Evolutionary conservation across 257 asterid species (phyloP).

Genomic region (Gentiana macrophylla): DNA sequence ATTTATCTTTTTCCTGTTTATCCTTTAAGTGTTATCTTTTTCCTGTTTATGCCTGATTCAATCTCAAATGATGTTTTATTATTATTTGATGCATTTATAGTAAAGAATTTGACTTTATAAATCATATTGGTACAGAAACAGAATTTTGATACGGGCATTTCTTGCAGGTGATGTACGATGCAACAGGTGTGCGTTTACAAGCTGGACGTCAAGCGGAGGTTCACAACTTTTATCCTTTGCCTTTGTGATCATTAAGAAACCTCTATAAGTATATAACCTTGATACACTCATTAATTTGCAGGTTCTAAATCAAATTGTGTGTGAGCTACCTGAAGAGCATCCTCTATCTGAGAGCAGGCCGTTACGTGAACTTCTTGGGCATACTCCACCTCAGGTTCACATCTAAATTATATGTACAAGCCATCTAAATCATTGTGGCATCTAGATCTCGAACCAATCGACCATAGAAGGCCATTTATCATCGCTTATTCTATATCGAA

Average conservation of each 20-base stretch:
- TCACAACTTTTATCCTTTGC: constrained; percentile 9
- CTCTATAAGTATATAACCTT: background rate
- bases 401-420: background rate
- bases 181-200: constrained; percentile 87
- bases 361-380: constrained; percentile 94
- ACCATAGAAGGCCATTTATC: no score
- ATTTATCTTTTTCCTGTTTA: no score
- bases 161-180: constrained; percentile 94
- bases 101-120: no score
- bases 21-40: no score
- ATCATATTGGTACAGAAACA: no score
- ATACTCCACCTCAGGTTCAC: constrained; percentile 88
- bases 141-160: background rate
- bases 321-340: constrained; percentile 92
- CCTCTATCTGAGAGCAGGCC: constrained; percentile 95
- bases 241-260: background rate
- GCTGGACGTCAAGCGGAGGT: constrained; percentile 99
- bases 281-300: constrained; percentile 15
- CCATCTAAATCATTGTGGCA: no score
- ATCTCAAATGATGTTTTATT: no score
- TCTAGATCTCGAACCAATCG: no score
- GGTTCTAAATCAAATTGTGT: constrained; percentile 90
- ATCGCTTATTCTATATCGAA: no score
- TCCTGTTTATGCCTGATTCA: no score
- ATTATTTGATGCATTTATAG: no score